Percentiles rank a stretch among this genome's conserved stretches.
Conservation (phyloP, 2,329 filamentous ascomycete genomes). For the Exophiala sp. region DNA sequence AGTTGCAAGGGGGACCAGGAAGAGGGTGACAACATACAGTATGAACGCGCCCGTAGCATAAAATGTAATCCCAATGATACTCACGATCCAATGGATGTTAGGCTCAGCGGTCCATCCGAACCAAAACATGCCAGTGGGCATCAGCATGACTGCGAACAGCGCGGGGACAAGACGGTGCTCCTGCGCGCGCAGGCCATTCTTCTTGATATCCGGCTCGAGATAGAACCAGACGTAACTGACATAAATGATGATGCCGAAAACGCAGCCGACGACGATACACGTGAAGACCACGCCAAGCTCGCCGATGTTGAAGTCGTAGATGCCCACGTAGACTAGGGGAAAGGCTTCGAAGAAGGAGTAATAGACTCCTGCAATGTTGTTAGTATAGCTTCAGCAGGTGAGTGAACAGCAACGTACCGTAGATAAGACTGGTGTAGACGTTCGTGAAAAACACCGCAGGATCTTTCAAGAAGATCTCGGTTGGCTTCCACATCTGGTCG, state of each 20-base stretch:
- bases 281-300: slow-evolving; percentile 60
- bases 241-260: slow-evolving; percentile 52
- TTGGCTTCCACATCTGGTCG: slow-evolving; percentile 58
- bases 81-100: slow-evolving; percentile 37
- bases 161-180: slow-evolving; percentile 54
- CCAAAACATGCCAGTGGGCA: slow-evolving; percentile 59
- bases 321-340: slow-evolving; percentile 58
- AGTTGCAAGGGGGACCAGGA: neutral
- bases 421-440: slow-evolving; percentile 60
- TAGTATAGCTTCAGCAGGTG: slow-evolving; percentile 48
- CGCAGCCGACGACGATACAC: slow-evolving; percentile 56
- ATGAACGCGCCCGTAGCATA: slow-evolving; percentile 26
- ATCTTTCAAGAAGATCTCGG: slow-evolving; percentile 59
- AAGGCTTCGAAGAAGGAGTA: slow-evolving; percentile 65
- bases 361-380: slow-evolving; percentile 26
- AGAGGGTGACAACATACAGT: slow-evolving; percentile 10
- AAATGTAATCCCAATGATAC: slow-evolving; percentile 22
- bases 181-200: slow-evolving; percentile 49
- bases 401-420: slow-evolving; percentile 22
- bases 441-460: slow-evolving; percentile 61
- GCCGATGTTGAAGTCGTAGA: slow-evolving; percentile 59
- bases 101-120: slow-evolving; percentile 36
- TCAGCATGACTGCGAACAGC: slow-evolving; percentile 48
- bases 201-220: slow-evolving; percentile 48
- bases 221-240: slow-evolving; percentile 51